Conservation (phyloP, 2,329 filamentous ascomycete species). For the Aspergillus oerlinghausenensis region DNA sequence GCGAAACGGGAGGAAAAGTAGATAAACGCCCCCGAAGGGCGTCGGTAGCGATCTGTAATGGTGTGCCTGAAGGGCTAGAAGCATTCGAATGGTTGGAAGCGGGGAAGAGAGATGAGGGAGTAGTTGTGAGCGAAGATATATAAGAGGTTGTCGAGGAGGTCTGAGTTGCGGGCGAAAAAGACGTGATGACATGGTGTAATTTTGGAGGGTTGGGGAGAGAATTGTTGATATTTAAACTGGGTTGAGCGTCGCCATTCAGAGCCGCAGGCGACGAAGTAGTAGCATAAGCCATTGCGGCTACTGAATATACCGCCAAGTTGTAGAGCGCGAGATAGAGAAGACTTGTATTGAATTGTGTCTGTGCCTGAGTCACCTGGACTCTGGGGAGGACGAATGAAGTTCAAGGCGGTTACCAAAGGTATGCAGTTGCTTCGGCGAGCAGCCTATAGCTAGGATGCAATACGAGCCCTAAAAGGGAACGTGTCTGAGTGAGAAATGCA, state of each 20-base stretch:
- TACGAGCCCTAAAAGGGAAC: constrained; percentile 27
- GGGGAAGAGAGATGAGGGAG: constrained; percentile 26
- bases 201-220: constrained; percentile 28
- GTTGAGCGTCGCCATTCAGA: constrained; percentile 33
- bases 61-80: constrained; percentile 33
- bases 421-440: constrained; percentile 23
- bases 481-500: constrained; percentile 28
- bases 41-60: constrained; percentile 32
- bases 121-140: constrained; percentile 26
- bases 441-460: constrained; percentile 25
- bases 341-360: constrained; percentile 28
- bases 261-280: constrained; percentile 31
- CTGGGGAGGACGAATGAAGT: constrained; percentile 30
- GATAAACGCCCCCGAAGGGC: constrained; percentile 26
- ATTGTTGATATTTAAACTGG: constrained; percentile 34
- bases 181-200: constrained; percentile 34
- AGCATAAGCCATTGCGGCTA: constrained; percentile 36
- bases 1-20: constrained; percentile 29
- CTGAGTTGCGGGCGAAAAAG: constrained; percentile 23
- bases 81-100: constrained; percentile 26
- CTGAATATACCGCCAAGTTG: constrained; percentile 29
- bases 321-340: constrained; percentile 21
- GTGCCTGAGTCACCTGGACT: constrained; percentile 39
- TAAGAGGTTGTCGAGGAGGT: constrained; percentile 26
- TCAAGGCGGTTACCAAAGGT: constrained; percentile 25